A percentile compares a stretch with the other conserved stretches of the same genome.
Conservation (phyloP, 352 stramenopile species). For the Phytophthora sp. region DNA sequence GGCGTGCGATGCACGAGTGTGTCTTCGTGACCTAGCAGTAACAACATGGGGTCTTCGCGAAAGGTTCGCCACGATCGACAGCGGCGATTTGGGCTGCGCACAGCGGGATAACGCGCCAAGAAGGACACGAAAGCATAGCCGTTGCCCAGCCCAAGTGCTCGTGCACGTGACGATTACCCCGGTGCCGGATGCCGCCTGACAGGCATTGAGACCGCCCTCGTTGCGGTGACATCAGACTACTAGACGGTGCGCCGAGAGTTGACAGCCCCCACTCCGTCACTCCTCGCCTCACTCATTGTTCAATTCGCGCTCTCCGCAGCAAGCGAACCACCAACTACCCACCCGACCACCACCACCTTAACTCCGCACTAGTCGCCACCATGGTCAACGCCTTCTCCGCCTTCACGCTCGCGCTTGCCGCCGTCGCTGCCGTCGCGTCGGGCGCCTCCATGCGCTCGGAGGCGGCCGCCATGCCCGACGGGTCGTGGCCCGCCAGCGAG, state of each 20-base stretch:
- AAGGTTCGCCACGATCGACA: too few relatives aligned
- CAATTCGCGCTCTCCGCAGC: constrained; percentile 13
- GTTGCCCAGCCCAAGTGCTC: background rate
- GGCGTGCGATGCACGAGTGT: too few relatives aligned
- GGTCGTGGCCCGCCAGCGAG: constrained; percentile 32
- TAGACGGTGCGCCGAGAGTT: too few relatives aligned
- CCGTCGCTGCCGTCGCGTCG: constrained; percentile 11
- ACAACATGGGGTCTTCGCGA: background rate
- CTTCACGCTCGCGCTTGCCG: constrained; percentile 7
- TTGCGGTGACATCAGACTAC: constrained; percentile 1
- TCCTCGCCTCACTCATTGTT: constrained; percentile 4
- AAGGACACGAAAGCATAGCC: constrained; percentile 19
- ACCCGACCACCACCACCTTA: background rate
- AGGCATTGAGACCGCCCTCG: background rate
- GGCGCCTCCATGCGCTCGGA: constrained; percentile 22
- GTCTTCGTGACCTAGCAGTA: constrained; percentile 6
- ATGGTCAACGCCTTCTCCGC: constrained; percentile 21
- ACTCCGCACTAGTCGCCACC: background rate
- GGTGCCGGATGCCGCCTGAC: background rate
- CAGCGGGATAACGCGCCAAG: constrained; percentile 1
- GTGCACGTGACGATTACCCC: constrained; percentile 1
- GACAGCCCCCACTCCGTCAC: background rate
- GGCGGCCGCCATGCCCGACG: too few relatives aligned
- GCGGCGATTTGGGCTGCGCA: too few relatives aligned
- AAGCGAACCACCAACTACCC: constrained; percentile 6